Evolutionary conservation across 352 stramenopile genomes (phyloP), one percentile per base, ranked within the genome.

Genomic region (Blastocystis sp.): DNA sequence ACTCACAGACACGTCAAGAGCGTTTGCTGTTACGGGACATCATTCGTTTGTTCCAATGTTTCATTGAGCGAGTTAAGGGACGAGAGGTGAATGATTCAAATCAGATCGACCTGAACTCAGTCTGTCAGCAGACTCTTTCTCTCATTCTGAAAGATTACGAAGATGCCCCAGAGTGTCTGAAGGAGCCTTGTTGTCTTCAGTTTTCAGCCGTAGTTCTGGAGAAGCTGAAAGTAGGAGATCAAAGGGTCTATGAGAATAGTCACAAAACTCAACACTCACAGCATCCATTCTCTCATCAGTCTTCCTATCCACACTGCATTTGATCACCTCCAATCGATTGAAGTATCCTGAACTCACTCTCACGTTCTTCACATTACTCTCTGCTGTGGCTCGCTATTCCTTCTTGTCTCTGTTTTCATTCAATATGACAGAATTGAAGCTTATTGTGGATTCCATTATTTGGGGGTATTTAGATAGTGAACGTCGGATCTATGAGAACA

Each of bases 381-480:
- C 92, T 89, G 90, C 3, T 21, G 59, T 97, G 57, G 96, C 96
- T 77, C 92, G 94, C 54, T 95, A 98, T 88, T 98, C 95, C 89
- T 98, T 99, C 83, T 91, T 95, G 63, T 94, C 95, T 54, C 91
- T 99, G 56, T 98, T 99, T 90, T 95, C 93, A 74, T 97, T 98
- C 65, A 94, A 95, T 27, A 90, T 93, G 42, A 94, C 97, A 80
- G 94, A 98, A 86, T 95, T 98, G 90, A 98, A 99, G 90, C 92
- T 99, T 24, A 95, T 99, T 21, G 94, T 99, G 27, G 95, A 99
- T 90, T 96, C 94, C 63, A 95, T 99, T 87, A 97, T 99, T 67
- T 99, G 96, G 96, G 97, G 95, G 11, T 98, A 99, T 91, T 99
- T 99, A 91, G 96, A 99, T 90, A 98, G 95, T 27, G 96, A 99